Evolutionary conservation across 176 grass and related monocot species (phyloP), one percentile per base, ranked within the genome.

Genomic region (Phoenix dactylifera): DNA sequence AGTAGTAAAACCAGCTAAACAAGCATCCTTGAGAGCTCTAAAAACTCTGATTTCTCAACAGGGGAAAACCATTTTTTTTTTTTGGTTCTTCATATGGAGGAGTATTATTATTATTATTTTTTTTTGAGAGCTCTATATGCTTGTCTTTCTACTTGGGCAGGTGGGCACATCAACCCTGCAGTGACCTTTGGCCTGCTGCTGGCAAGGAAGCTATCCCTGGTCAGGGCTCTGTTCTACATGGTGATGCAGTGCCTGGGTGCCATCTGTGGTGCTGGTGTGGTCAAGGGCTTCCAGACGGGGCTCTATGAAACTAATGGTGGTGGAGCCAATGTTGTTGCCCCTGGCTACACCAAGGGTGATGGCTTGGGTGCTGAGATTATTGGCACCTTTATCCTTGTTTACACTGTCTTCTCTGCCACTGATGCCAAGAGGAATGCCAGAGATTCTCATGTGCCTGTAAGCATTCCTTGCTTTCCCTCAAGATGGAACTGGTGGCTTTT

Each of bases 331-430:
- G 68, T 77, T 4, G 82, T 95, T 3, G 79, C 74, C 24, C 35
- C 3, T 1, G 90, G 90, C 5, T 95, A 89, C 82, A 89, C 90
- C 66, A 86, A 95, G 66, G 90, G 90, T 2, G 63, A 50, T 6
- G 86, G 90, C 54, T 79, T 95, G 22, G 86, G 82, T 25, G 86
- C 90, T 59, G 90, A 95, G 79, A 95, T 95, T 2, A 44, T 95
- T 12, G 90, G 90, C 58, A 90, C 90, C 75, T 95, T 95, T 29
- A 26, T 95, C 71, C 68, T 95, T 18, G 90, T 95, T 19, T 95
- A 95, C 86, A 95, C 90, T 22, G 90, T 95, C 50, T 95, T 95
- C 76, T 95, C 90, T 0, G 90, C 90, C 4, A 95, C 86, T 16
- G 90, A 95, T 54, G 86, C 90, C 68, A 95, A 95, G 86, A 81